phyloP scores from a whole-genome alignment of 495 filamentous ascomycete species.

The Hypoxylon fuscum region DNA sequence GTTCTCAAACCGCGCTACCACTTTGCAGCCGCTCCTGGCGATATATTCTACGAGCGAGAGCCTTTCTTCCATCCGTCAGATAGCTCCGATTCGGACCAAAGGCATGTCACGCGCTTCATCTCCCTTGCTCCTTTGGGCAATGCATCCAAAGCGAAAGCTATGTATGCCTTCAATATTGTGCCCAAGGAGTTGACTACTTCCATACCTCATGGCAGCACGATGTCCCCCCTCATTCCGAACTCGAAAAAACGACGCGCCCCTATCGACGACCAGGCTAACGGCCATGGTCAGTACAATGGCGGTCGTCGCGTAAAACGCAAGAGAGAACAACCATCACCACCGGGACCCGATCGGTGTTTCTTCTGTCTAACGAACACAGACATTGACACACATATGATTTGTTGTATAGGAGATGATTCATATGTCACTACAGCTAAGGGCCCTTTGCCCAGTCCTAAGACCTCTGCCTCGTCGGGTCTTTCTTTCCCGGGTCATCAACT shows the following conservation, averaged over 20 bases:
- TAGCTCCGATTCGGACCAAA: slow-evolving; percentile 48
- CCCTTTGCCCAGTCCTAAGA: slow-evolving; percentile 73
- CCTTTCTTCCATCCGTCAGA: slow-evolving; percentile 77
- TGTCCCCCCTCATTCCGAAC: slow-evolving; percentile 68
- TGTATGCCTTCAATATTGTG: slow-evolving; percentile 89
- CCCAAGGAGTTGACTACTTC: slow-evolving; percentile 62
- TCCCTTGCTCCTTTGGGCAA: slow-evolving; percentile 83
- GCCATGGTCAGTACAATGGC: slow-evolving; percentile 62
- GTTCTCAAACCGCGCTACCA: slow-evolving; percentile 88
- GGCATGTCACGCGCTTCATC: slow-evolving; percentile 83
- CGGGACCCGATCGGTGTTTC: slow-evolving; percentile 83
- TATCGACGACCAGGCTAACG: slow-evolving; percentile 65
- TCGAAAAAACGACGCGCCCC: slow-evolving; percentile 68
- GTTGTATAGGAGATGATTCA: slow-evolving; percentile 80
- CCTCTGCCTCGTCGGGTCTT: slow-evolving; percentile 67
- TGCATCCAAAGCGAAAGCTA: slow-evolving; percentile 76
- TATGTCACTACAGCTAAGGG: slow-evolving; percentile 95
- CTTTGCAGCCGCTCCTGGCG: slow-evolving; percentile 70
- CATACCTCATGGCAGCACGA: slow-evolving; percentile 73
- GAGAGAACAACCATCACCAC: slow-evolving; percentile 60
- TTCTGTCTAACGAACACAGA: slow-evolving; percentile 91
- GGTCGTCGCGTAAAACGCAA: slow-evolving; percentile 64
- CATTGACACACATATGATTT: slow-evolving; percentile 85
- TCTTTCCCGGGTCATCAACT: slow-evolving; percentile 87
- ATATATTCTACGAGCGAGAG: slow-evolving; percentile 86